phyloP scores from a whole-genome alignment of 164 flowering plant genomes.

The Tetracentron sinense region DNA sequence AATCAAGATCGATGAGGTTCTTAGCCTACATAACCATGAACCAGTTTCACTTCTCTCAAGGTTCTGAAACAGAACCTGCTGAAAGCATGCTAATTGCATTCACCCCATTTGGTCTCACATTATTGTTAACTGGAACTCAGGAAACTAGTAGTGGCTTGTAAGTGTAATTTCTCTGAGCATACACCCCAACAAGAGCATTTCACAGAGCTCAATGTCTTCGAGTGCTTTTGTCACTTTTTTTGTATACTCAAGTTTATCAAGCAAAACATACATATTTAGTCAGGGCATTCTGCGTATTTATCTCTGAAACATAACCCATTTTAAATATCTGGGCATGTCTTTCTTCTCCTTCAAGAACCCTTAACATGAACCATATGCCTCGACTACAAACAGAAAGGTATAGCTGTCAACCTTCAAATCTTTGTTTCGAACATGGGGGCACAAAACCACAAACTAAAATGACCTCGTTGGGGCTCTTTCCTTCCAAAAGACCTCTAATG shows the following conservation, averaged over 20 bases:
- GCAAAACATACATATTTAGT: slow-evolving; percentile 28
- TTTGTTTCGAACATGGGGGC: slow-evolving; percentile 23
- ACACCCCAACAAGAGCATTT: slow-evolving; percentile 29
- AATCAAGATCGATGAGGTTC: slow-evolving; percentile 19
- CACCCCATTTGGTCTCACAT: slow-evolving; percentile 26
- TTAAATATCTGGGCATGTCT: slow-evolving; percentile 28
- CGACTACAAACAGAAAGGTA: slow-evolving; percentile 26
- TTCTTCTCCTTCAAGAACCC: slow-evolving; percentile 16
- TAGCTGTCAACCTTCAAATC: slow-evolving; percentile 25
- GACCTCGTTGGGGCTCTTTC: slow-evolving; percentile 20
- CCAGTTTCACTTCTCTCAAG: slow-evolving; percentile 21
- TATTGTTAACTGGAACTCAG: slow-evolving; percentile 16
- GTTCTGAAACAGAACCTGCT: slow-evolving; percentile 29
- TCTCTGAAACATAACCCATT: slow-evolving; percentile 31
- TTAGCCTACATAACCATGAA: slow-evolving; percentile 30
- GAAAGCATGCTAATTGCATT: slow-evolving; percentile 31
- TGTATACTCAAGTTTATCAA: slow-evolving; percentile 15
- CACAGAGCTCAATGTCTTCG: slow-evolving; percentile 30
- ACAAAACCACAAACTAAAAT: slow-evolving; percentile 26
- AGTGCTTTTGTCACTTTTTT: slow-evolving; percentile 29
- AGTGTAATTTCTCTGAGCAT: slow-evolving; percentile 21
- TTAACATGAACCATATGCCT: slow-evolving; percentile 27
- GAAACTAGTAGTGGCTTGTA: slow-evolving; percentile 18
- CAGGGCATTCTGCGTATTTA: slow-evolving; percentile 27
- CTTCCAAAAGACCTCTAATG: slow-evolving; percentile 31